Evolutionary conservation across 306 rosid genomes (phyloP).

Genomic region (Abrus precatorius): DNA sequence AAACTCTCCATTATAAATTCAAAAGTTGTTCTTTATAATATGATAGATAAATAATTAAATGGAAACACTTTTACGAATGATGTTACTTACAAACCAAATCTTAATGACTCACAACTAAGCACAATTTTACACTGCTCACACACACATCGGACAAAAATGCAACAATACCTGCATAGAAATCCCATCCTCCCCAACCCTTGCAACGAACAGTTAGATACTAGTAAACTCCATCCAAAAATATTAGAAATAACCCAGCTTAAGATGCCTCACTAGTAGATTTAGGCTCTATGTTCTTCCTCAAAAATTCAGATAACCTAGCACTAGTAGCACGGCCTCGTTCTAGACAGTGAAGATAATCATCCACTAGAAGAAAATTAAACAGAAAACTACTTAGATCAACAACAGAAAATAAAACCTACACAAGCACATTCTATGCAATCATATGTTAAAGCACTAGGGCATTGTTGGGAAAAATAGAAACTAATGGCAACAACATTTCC

Average conservation of each 20-base stretch:
- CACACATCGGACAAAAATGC: too few species aligned
- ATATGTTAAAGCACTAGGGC: not conserved
- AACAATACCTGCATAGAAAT: too few species aligned
- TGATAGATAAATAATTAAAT: too few species aligned
- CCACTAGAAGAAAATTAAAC: conserved; percentile 63
- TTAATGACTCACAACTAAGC: too few species aligned
- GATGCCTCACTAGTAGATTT: conserved; percentile 57
- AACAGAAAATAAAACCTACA: conserved; percentile 5
- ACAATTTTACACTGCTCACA: too few species aligned
- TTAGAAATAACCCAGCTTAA: conserved; percentile 53
- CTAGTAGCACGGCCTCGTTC: conserved; percentile 87
- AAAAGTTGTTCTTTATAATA: too few species aligned
- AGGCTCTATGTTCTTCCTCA: conserved; percentile 73
- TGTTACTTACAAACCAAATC: too few species aligned
- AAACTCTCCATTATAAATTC: too few species aligned
- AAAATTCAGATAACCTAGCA: conserved; percentile 75
- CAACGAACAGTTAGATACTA: not conserved
- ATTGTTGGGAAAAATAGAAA: conserved; percentile 14
- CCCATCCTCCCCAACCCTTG: too few species aligned
- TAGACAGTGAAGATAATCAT: conserved; percentile 84
- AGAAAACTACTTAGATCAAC: conserved; percentile 48
- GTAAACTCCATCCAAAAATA: conserved; percentile 11
- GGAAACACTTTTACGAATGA: too few species aligned
- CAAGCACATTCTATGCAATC: not conserved
- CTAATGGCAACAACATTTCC: not conserved